Conservation (phyloP, 345 rosid species). For the Triadica sebifera region DNA sequence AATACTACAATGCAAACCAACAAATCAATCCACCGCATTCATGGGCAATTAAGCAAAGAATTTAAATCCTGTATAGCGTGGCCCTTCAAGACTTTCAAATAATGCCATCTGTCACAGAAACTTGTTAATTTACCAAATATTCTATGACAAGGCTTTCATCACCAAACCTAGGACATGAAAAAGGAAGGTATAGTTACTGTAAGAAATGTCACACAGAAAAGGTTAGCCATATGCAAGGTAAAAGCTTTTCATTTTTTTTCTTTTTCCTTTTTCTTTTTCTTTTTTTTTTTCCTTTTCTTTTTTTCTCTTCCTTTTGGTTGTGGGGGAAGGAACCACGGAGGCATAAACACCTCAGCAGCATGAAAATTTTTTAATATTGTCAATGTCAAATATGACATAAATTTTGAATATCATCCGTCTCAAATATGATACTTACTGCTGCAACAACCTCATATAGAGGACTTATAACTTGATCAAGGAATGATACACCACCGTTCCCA, state of each 20-base stretch:
- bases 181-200: neutral
- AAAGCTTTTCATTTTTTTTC: too few relatives aligned
- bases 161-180: neutral
- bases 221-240: too few relatives aligned
- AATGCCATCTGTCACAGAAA: neutral
- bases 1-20: neutral
- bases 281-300: too few relatives aligned
- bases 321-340: neutral
- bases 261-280: too few relatives aligned
- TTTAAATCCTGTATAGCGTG: neutral
- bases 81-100: neutral
- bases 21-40: neutral
- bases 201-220: neutral
- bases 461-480: slow-evolving; percentile 74
- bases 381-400: neutral
- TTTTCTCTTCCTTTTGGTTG: too few relatives aligned
- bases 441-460: slow-evolving; percentile 82
- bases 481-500: slow-evolving; percentile 63
- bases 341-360: neutral
- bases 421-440: slow-evolving; percentile 55
- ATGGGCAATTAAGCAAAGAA: neutral
- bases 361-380: neutral
- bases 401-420: neutral
- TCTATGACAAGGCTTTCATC: neutral
- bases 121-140: neutral